These are phyloP conservation scores for Gossypium australe DNA, from an alignment of 345 rosid species.

Conservation along the genomic window DNA sequence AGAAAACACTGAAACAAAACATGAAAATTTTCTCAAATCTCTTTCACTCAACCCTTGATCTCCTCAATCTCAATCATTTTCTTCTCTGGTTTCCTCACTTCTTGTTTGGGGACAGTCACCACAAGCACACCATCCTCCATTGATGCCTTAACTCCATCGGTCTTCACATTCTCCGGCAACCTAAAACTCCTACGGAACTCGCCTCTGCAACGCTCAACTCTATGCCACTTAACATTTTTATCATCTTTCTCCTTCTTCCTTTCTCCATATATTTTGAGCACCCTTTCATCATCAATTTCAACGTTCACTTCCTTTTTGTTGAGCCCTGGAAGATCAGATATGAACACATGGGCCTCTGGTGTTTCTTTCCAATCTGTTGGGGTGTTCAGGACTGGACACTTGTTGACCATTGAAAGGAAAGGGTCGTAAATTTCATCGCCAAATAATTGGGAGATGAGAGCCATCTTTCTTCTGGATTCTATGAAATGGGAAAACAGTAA, in stretches of 20 bases:
- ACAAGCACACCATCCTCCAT: constrained; percentile 49
- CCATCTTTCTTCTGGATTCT: constrained; percentile 10
- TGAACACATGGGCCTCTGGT: constrained; percentile 37
- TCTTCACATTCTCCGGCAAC: constrained; percentile 42
- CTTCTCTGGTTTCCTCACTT: constrained; percentile 30
- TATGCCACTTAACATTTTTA: constrained; percentile 37
- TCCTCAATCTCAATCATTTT: constrained; percentile 35
- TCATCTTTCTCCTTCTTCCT: constrained; percentile 27
- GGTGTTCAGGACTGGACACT: constrained; percentile 42
- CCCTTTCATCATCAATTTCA: constrained; percentile 30
- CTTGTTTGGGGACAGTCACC: constrained; percentile 33
- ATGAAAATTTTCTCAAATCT: not conserved
- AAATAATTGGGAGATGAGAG: constrained; percentile 28
- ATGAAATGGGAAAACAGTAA: not conserved
- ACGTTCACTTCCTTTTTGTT: constrained; percentile 46
- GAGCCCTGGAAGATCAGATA: constrained; percentile 41
- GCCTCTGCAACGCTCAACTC: constrained; percentile 34
- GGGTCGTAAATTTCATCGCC: constrained; percentile 39
- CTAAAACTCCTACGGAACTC: constrained; percentile 36
- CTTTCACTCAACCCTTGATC: not conserved
- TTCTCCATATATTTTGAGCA: constrained; percentile 39
- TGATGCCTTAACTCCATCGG: constrained; percentile 32
- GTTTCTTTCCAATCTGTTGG: constrained; percentile 52
- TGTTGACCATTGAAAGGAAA: constrained; percentile 41
- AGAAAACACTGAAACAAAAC: not conserved